A percentile compares a stretch with the other conserved stretches of the same genome.
Evolutionary conservation across 257 asterid genomes (phyloP).

Genomic region (Sherardia arvensis): DNA sequence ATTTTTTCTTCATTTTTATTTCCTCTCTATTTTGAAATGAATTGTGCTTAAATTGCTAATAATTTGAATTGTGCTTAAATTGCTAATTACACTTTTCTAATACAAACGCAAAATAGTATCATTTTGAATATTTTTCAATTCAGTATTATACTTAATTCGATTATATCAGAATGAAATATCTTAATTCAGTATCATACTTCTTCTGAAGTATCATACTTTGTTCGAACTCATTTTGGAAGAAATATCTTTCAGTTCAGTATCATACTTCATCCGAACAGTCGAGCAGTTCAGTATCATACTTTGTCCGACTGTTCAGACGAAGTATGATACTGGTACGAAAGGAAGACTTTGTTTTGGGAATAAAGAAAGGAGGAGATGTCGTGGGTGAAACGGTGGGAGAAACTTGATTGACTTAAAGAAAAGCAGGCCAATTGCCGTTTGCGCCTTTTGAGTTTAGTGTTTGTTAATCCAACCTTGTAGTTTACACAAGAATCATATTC

Average conservation of each 20-base stretch:
- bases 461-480: background rate
- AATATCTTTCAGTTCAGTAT: no score
- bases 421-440: background rate
- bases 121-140: no score
- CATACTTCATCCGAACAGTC: no score
- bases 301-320: no score
- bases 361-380: slow-evolving; percentile 13
- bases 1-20: background rate
- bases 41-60: slow-evolving; percentile 2
- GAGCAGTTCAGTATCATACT: no score
- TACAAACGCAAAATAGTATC: no score
- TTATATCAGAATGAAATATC: no score
- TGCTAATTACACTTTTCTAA: background rate
- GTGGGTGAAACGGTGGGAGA: slow-evolving; percentile 20
- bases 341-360: slow-evolving; percentile 11
- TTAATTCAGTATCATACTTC: no score
- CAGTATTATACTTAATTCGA: no score
- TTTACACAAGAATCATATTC: background rate
- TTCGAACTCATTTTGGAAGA: no score
- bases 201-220: no score
- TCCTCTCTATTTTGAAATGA: background rate
- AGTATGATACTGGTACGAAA: no score
- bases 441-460: background rate
- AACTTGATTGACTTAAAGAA: background rate
- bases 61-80: slow-evolving; percentile 6